phyloP scores from a whole-genome alignment of 2,329 filamentous ascomycete genomes.

The Fusarium circinatum region DNA sequence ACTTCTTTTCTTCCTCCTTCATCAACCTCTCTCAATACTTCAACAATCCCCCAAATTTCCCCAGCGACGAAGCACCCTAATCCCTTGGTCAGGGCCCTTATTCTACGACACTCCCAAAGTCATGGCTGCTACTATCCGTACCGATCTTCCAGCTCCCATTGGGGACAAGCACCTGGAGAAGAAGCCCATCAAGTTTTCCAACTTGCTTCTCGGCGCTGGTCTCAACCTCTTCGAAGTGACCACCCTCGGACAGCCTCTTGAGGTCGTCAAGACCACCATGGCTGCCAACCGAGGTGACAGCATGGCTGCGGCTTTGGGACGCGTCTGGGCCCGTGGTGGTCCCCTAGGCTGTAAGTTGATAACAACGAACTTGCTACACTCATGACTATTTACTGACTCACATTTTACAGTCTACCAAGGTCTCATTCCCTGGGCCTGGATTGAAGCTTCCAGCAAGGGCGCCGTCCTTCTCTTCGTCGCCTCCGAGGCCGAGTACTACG shows the following conservation, averaged over 20 bases:
- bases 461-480: constrained; percentile 99
- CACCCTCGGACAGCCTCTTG: constrained; percentile 80
- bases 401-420: constrained; percentile 91
- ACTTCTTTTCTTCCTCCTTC: constrained; percentile 15
- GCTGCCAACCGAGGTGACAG: constrained; percentile 93
- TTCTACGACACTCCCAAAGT: constrained; percentile 60
- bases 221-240: constrained; percentile 95
- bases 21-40: constrained; percentile 31
- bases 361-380: not conserved
- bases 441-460: constrained; percentile 99
- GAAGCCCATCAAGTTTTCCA: constrained; percentile 99
- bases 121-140: constrained; percentile 72
- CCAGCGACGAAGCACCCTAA: constrained; percentile 85
- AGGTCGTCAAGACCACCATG: constrained; percentile 99
- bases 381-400: constrained; percentile 37
- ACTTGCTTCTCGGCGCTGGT: constrained; percentile 91
- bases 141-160: constrained; percentile 63
- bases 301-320: constrained; percentile 81
- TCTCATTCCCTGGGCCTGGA: constrained; percentile 99
- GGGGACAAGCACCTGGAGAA: constrained; percentile 78
- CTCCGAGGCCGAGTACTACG: constrained; percentile 97
- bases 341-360: constrained; percentile 86
- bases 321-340: constrained; percentile 95
- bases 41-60: constrained; percentile 20
- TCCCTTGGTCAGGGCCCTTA: constrained; percentile 98